Evolutionary conservation across 75 land plant species (phyloP).

Genomic region (Azolla pinnata): DNA sequence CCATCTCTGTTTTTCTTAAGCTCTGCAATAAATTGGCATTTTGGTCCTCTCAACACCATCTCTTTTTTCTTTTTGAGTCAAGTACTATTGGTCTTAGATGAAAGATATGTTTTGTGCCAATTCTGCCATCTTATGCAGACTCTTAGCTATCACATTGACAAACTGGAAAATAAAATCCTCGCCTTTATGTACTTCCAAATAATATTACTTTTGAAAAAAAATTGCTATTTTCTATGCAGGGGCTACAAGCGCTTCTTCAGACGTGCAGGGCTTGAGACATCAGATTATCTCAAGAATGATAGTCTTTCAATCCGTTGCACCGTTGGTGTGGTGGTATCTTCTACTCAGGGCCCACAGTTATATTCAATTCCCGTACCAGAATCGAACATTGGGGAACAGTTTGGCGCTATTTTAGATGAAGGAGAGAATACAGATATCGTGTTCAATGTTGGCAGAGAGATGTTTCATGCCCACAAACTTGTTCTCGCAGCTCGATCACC

Average conservation of each 20-base stretch:
- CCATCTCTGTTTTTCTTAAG: too few relatives aligned
- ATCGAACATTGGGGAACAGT: constrained; percentile 80
- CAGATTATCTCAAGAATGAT: constrained; percentile 86
- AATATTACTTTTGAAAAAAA: too few relatives aligned
- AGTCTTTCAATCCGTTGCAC: constrained; percentile 90
- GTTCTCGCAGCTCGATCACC: constrained; percentile 90
- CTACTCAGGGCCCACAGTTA: constrained; percentile 58
- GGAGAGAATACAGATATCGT: constrained; percentile 73
- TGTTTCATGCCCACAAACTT: constrained; percentile 77
- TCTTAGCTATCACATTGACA: too few relatives aligned
- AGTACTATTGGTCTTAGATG: too few relatives aligned
- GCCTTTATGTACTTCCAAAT: too few relatives aligned
- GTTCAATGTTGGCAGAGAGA: constrained; percentile 71
- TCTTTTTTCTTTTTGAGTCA: too few relatives aligned
- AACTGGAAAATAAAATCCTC: too few relatives aligned
- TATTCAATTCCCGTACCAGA: constrained; percentile 73
- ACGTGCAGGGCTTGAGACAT: constrained; percentile 64
- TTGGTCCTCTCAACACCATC: too few relatives aligned
- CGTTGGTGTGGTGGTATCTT: constrained; percentile 95
- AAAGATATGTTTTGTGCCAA: too few relatives aligned
- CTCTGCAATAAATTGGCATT: too few relatives aligned
- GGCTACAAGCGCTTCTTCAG: constrained; percentile 96
- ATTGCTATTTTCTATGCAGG: constrained; percentile 34
- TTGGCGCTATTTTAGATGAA: constrained; percentile 69
- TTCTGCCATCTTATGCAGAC: too few relatives aligned